Evolutionary conservation across 768 basidiomycete species (phyloP).

Genomic region (Tulasnella sp.): DNA sequence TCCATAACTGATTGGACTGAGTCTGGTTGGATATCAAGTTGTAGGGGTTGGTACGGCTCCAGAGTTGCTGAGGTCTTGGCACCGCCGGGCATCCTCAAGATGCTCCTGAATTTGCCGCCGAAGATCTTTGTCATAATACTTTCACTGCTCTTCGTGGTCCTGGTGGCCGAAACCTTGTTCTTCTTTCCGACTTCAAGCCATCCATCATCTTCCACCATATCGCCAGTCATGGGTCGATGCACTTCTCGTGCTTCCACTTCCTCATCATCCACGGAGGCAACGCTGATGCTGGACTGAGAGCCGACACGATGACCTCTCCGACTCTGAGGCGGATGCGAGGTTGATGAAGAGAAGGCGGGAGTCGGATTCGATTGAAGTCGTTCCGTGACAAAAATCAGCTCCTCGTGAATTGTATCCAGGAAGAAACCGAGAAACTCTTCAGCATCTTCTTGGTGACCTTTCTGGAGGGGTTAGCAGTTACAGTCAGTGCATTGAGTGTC

Average conservation of each 20-base stretch:
- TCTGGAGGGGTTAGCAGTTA: too few species aligned
- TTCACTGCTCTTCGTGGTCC: slow-evolving; percentile 67
- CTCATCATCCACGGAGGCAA: background rate
- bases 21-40: slow-evolving; percentile 83
- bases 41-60: slow-evolving; percentile 83
- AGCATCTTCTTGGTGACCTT: slow-evolving; percentile 94
- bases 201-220: slow-evolving; percentile 41
- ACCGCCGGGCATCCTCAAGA: slow-evolving; percentile 66
- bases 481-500: too few species aligned
- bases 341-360: slow-evolving; percentile 25
- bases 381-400: slow-evolving; percentile 57
- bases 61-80: slow-evolving; percentile 74
- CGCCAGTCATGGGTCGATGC: background rate
- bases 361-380: slow-evolving; percentile 30
- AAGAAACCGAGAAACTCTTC: slow-evolving; percentile 99
- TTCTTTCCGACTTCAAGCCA: slow-evolving; percentile 92
- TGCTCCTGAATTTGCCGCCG: slow-evolving; percentile 82
- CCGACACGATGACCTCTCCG: background rate
- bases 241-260: slow-evolving; percentile 18
- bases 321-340: slow-evolving; percentile 13
- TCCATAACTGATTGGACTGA: slow-evolving; percentile 69
- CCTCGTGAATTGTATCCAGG: slow-evolving; percentile 88
- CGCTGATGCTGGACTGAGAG: slow-evolving; percentile 3
- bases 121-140: slow-evolving; percentile 88
- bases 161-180: slow-evolving; percentile 67